Base-by-base conservation (phyloP, 257 asterid genomes). In the Forsythia suspensa region DNA sequence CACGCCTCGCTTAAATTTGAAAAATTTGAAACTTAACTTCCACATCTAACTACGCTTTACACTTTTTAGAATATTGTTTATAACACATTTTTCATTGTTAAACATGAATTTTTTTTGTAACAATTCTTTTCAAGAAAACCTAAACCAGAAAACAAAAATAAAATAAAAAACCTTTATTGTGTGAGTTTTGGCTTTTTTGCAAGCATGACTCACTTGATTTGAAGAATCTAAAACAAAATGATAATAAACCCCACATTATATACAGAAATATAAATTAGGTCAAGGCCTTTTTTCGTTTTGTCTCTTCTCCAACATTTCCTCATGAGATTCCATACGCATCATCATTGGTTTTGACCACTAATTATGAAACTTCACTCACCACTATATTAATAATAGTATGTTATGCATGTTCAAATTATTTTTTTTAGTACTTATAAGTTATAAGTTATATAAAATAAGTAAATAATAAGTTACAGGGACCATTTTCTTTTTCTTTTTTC, bases 311-410 rank as follows among this genome's bases (percentile, higher is more conserved):
- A 76, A 80, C 82, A 73, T 72, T 75, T 75, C 73, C 78, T 70
- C 79, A 13, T 79, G 74, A 79, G 78, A 83, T 65, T 79, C 81
- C 66, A 79, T 71, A 55, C 34, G 36, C 76, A 83, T 73, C 82
- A 83, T 83, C 55, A 76, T 83, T 83, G 87, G 76, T 57, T 79
- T 83, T 84, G 87, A 84, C 87, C 83, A 80, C 71, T 66, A 40
- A 70, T 75, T 34, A 70, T 76, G 78, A 52, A 59, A 67, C 42
- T 75, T 48, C 78, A 68, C 69, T 44, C 39, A 65, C 41, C 39
- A 34, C 34, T 1, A 29, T 29, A 29, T 29, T 29, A 29, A 29
- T 29, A 29, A 29, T 29, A 29, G 34, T 29, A 29, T 29, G 2
- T 29, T 29, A 1, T 1, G 34, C 2, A 29, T 1, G 34, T 29